Evolutionary conservation across 1,284 basidiomycete genomes (phyloP).

Genomic region (Takashimella koratensis): DNA sequence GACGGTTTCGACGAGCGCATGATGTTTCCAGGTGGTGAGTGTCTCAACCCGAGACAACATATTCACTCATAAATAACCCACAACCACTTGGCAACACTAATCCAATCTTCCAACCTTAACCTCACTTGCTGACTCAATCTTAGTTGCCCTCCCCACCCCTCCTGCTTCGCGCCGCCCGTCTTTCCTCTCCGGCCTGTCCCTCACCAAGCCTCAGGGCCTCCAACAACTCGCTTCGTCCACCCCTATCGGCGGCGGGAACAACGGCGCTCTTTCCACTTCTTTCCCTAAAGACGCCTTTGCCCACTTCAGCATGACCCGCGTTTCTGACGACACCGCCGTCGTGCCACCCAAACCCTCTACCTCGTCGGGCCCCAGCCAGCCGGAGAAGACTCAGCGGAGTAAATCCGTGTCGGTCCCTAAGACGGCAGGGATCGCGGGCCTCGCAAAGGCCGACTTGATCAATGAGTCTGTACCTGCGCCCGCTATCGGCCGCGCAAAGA

Average conservation of each 20-base stretch:
- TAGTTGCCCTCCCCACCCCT: conserved; percentile 2
- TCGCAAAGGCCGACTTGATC: neutral
- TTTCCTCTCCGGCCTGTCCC: conserved; percentile 17
- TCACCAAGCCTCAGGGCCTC: conserved; percentile 7
- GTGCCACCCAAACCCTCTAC: neutral
- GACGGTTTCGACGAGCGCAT: conserved; percentile 14
- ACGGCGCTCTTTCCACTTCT: neutral
- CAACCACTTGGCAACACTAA: neutral
- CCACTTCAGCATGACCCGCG: neutral
- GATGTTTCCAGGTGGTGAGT: conserved; percentile 6
- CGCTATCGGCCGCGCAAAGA: neutral
- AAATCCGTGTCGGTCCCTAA: neutral
- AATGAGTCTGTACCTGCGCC: neutral
- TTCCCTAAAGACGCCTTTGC: neutral
- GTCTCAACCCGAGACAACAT: neutral
- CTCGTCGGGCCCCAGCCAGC: neutral
- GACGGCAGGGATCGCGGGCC: neutral
- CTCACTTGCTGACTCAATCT: neutral
- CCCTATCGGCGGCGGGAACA: conserved; percentile 3
- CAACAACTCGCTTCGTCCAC: conserved; percentile 1
- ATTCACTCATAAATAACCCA: neutral
- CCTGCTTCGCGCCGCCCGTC: conserved; percentile 15
- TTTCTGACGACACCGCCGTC: neutral
- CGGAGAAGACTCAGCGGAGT: neutral
- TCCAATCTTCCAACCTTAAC: neutral